A percentile compares a stretch with the other conserved stretches of the same genome.
These are phyloP conservation scores for Fusarium keratoplasticum DNA, from an alignment of 2,329 filamentous ascomycete species.

Conservation along the genomic window DNA sequence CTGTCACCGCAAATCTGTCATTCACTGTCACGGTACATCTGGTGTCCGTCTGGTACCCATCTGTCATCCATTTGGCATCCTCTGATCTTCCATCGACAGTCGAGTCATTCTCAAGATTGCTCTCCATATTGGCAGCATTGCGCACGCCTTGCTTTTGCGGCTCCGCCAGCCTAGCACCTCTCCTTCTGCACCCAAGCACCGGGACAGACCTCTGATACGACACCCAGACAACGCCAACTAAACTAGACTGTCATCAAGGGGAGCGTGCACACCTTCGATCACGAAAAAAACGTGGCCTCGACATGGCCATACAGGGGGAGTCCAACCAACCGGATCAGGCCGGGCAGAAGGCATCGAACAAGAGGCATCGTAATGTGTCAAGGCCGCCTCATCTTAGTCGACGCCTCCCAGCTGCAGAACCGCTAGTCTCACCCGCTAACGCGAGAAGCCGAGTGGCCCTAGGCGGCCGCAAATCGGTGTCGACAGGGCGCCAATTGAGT, in stretches of 20 bases:
- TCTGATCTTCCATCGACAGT: background rate
- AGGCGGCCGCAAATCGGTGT: background rate
- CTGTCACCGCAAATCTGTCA: background rate
- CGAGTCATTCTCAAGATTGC: background rate
- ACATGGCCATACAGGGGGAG: background rate
- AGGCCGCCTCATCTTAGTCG: background rate
- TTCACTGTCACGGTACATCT: background rate
- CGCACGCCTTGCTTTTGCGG: conserved; percentile 25
- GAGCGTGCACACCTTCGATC: background rate
- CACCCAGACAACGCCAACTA: background rate
- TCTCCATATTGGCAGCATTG: background rate
- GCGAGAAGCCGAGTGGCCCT: background rate
- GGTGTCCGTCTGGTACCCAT: too few relatives aligned
- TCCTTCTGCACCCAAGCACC: background rate
- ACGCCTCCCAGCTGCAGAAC: background rate
- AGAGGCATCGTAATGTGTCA: background rate
- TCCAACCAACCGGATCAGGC: background rate
- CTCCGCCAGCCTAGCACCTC: conserved; percentile 13
- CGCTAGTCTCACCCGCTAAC: background rate
- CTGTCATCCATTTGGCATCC: background rate
- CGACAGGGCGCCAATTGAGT: conserved; percentile 3
- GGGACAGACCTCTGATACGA: background rate
- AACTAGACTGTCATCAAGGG: conserved; percentile 1
- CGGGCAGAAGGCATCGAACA: conserved; percentile 15
- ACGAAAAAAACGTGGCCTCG: conserved; percentile 18